phyloP scores from a whole-genome alignment of 1,139 yeast species.

The Zygosaccharomyces sapae region DNA sequence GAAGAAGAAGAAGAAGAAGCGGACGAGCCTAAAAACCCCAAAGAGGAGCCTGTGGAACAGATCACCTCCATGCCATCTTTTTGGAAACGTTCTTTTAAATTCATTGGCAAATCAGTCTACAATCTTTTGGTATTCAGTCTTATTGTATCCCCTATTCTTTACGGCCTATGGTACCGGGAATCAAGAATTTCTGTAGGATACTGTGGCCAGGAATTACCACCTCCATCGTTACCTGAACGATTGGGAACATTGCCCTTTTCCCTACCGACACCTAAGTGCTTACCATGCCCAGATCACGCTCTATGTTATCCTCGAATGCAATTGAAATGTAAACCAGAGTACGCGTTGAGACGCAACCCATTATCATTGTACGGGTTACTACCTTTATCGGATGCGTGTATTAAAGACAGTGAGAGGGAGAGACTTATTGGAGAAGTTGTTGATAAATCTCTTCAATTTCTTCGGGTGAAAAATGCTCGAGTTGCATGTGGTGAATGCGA shows the following conservation, averaged over 20 bases:
- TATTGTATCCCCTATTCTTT: constrained; percentile 30
- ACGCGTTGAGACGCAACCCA: constrained; percentile 52
- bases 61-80: not conserved
- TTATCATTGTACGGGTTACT: constrained; percentile 50
- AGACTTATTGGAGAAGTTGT: constrained; percentile 65
- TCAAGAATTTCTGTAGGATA: constrained; percentile 58
- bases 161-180: constrained; percentile 59
- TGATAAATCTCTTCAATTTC: constrained; percentile 59
- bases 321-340: constrained; percentile 68
- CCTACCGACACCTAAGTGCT: constrained; percentile 55
- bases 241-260: constrained; percentile 14
- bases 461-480: constrained; percentile 67
- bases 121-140: constrained; percentile 17
- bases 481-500: constrained; percentile 56
- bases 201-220: constrained; percentile 57
- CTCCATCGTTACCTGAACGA: constrained; percentile 27
- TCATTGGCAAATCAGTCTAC: constrained; percentile 14
- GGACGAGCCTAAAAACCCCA: not conserved
- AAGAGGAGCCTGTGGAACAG: not conserved
- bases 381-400: constrained; percentile 63
- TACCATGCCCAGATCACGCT: constrained; percentile 78
- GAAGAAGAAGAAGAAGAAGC: constrained; percentile 2
- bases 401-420: constrained; percentile 72
- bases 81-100: constrained; percentile 6
- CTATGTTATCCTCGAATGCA: constrained; percentile 59